phyloP scores from a whole-genome alignment of 225 moss, liverwort and hornwort genomes.

The Sphagnum contortum region DNA sequence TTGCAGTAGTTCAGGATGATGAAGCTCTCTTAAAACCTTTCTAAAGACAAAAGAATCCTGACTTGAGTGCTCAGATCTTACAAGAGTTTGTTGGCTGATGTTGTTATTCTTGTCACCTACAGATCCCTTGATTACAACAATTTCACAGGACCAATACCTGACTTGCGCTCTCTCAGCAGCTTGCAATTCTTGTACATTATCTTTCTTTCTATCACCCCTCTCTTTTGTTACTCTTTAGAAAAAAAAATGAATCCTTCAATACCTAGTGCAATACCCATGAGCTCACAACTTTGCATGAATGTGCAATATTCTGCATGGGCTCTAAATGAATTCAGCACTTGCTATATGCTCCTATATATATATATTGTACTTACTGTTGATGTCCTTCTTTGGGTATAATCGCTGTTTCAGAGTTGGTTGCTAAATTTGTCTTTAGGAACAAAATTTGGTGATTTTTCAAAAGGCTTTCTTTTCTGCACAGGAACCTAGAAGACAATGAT shows the following conservation, averaged over 20 bases:
- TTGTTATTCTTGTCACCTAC: neutral
- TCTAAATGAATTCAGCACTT: neutral
- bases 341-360: too few relatives aligned
- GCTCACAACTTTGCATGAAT: too few relatives aligned
- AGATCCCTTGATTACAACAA: neutral
- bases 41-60: neutral
- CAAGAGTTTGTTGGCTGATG: neutral
- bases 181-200: neutral
- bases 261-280: neutral
- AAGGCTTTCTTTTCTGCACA: neutral
- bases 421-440: neutral
- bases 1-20: neutral
- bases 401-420: too few relatives aligned
- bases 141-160: slow-evolving; percentile 1
- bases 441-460: neutral
- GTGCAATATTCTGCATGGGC: neutral
- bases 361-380: too few relatives aligned
- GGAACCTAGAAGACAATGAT: slow-evolving; percentile 6
- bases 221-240: too few relatives aligned
- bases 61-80: neutral
- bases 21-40: neutral
- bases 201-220: too few relatives aligned
- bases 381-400: too few relatives aligned
- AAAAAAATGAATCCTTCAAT: neutral
- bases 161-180: neutral